Base-by-base conservation (phyloP, 2,329 filamentous ascomycete species). In the Paecilomyces dactylethromorphus region DNA sequence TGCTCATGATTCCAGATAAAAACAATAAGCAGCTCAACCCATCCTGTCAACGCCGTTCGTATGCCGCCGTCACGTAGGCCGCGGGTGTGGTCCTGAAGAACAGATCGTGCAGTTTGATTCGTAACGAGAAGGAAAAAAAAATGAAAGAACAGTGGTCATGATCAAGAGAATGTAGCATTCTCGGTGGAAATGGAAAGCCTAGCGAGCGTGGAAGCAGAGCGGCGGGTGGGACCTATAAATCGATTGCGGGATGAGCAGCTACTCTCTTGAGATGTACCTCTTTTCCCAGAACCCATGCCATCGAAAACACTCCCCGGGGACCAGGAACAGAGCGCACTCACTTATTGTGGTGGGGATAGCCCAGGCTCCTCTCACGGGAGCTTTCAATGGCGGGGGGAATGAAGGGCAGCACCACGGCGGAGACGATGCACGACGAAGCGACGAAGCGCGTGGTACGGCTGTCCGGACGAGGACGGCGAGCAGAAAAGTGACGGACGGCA, bases 301-400 rank as follows among this genome's bases (percentile, higher is more conserved):
- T 65, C 18, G n/a, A 59, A 29, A 56, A 33, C 22, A 57, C 50
- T 31, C 45, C 15, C 18, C 29, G 58, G 32, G 50, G 13, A 31
- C 15, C 52, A 32, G 39, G 6, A 7, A 18, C 4, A 13, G 26
- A 13, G n/a, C 12, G 21, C 26, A 65, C 69, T 67, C 67, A 76
- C 71, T 75, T 76, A 58, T 69, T 72, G 53, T 69, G 68, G 62
- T 72, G 72, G 13, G 74, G 69, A 54, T 70, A 73, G 33, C 72
- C 73, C 12, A 67, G 67, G 51, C 70, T 75, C 62, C 69, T 71
- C 61, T 78, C 73, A 33, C 74, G 71, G 33, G 75, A 77, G 60
- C 76, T 78, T 60, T 79, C 77, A 11, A 79, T 67, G 3, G 78
- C 78, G 6, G 78, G 77, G 29, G 78, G 78, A 2, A 79, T 72